A percentile compares a stretch with the other conserved stretches of the same genome.
Evolutionary conservation across 2,329 filamentous ascomycete species (phyloP).

Genomic region (Fusarium mangiferae): DNA sequence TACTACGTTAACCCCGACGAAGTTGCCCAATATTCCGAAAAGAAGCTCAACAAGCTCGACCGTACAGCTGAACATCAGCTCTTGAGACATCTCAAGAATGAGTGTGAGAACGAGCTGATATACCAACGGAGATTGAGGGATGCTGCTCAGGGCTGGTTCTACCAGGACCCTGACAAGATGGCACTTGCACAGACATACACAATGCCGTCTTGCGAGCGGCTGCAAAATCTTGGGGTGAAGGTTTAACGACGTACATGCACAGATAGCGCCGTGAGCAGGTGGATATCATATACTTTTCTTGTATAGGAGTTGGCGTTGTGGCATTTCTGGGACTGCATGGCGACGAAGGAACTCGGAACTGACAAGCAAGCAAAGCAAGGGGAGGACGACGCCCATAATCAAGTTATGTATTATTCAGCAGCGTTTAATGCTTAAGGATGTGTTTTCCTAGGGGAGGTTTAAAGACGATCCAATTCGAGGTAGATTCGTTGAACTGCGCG

Average conservation of each 20-base stretch:
- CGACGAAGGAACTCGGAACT: constrained; percentile 28
- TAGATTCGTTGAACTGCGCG: background rate
- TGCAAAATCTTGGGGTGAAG: constrained; percentile 55
- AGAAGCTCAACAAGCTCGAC: constrained; percentile 80
- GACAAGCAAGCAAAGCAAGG: constrained; percentile 9
- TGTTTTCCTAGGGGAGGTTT: background rate
- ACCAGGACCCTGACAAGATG: constrained; percentile 82
- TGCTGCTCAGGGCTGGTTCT: constrained; percentile 89
- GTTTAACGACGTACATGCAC: constrained; percentile 30
- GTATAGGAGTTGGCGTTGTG: constrained; percentile 47
- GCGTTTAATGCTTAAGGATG: constrained; percentile 17
- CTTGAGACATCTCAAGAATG: constrained; percentile 71
- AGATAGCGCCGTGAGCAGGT: background rate
- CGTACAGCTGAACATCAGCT: constrained; percentile 79
- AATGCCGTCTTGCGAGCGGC: constrained; percentile 63
- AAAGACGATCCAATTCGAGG: background rate
- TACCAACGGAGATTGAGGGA: constrained; percentile 75
- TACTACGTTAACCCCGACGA: constrained; percentile 89
- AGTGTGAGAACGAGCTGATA: constrained; percentile 80
- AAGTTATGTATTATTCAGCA: constrained; percentile 31
- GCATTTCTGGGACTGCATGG: constrained; percentile 43
- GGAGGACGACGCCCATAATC: constrained; percentile 32
- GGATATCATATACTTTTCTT: constrained; percentile 33
- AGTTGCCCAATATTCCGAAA: constrained; percentile 73
- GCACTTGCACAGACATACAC: constrained; percentile 68